Evolutionary conservation across 2,329 filamentous ascomycete genomes (phyloP).

Genomic region (Alternaria incomplexa): DNA sequence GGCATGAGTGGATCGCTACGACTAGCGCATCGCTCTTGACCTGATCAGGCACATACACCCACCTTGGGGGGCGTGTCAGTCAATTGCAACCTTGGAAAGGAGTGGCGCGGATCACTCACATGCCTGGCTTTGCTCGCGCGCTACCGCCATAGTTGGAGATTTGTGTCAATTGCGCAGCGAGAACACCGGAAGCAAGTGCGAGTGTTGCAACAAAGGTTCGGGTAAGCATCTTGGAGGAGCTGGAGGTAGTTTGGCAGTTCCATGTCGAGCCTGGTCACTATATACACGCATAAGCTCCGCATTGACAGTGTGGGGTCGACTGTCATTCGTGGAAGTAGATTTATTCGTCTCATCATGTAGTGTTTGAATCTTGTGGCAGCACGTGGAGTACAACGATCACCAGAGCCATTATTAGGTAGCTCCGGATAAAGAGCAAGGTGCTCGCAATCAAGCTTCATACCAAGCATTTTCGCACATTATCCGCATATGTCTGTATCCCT

Average conservation of each 20-base stretch:
- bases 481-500: slow-evolving; percentile 16
- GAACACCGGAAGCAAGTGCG: slow-evolving; percentile 12
- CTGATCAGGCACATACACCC: slow-evolving; percentile 37
- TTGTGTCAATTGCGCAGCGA: slow-evolving; percentile 36
- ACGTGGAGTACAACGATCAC: neutral
- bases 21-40: slow-evolving; percentile 36
- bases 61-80: slow-evolving; percentile 20
- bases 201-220: slow-evolving; percentile 17
- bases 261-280: neutral
- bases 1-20: slow-evolving; percentile 40
- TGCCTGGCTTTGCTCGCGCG: slow-evolving; percentile 35
- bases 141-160: slow-evolving; percentile 33
- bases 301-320: neutral
- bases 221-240: slow-evolving; percentile 19
- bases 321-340: neutral
- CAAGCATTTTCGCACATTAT: slow-evolving; percentile 26
- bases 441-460: slow-evolving; percentile 32
- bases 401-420: neutral
- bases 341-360: neutral
- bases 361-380: neutral
- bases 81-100: neutral
- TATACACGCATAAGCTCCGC: neutral
- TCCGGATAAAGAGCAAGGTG: slow-evolving; percentile 4
- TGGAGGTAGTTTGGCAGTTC: neutral
- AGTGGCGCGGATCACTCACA: slow-evolving; percentile 16